Evolutionary conservation across 805 yeast species (phyloP).

Genomic region (Lipomyces yamanashiensis): DNA sequence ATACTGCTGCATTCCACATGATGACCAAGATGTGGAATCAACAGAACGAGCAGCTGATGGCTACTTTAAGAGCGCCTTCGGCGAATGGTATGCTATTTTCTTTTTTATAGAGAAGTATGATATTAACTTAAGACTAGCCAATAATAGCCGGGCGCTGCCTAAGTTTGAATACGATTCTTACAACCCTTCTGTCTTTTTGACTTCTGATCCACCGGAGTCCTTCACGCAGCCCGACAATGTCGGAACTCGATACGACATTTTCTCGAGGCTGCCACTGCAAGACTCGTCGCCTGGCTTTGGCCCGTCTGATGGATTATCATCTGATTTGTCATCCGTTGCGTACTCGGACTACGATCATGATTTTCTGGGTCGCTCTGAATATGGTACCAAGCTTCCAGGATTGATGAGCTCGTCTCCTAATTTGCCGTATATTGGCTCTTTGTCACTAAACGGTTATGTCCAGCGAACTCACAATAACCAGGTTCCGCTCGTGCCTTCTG

Average conservation of each 20-base stretch:
- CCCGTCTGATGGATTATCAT: neutral
- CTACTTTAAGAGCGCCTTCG: constrained; percentile 2
- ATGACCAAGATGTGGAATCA: constrained; percentile 17
- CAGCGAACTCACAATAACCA: constrained; percentile 5
- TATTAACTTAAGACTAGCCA: neutral
- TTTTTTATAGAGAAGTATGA: neutral
- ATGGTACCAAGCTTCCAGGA: neutral
- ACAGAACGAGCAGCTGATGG: constrained; percentile 13
- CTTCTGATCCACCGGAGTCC: constrained; percentile 3
- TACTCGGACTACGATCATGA: constrained; percentile 11
- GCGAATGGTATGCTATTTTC: neutral
- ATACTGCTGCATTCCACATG: constrained; percentile 1
- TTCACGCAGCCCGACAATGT: constrained; percentile 4
- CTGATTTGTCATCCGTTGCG: constrained; percentile 16
- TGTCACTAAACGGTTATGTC: neutral
- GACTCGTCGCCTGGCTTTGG: neutral
- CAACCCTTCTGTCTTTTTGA: constrained; percentile 4
- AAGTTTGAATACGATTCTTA: constrained; percentile 7
- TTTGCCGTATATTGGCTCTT: neutral
- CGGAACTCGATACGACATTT: constrained; percentile 22
- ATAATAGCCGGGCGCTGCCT: neutral
- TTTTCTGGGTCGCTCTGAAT: constrained; percentile 3
- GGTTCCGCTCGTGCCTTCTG: constrained; percentile 9
- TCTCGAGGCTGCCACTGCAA: constrained; percentile 20
- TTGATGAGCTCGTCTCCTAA: neutral